Evolutionary conservation across 2,329 filamentous ascomycete genomes (phyloP), one percentile per base, ranked within the genome.

Genomic region (Colletotrichum sp.): DNA sequence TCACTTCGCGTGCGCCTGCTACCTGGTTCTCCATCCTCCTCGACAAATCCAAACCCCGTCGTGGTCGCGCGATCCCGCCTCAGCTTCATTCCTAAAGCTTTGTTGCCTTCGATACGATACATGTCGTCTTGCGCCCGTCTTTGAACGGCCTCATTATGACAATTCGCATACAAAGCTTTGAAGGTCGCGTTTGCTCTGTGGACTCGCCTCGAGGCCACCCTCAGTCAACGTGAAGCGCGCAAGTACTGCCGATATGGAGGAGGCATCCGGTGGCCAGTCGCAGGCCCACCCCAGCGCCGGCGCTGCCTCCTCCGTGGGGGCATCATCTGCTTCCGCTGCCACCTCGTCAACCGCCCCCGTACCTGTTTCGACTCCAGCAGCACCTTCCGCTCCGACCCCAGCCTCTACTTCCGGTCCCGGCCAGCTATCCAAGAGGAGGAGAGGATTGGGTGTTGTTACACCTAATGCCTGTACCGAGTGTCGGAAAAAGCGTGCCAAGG

Each of bases 401-500:
- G 69, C 73, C 51, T 57, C 57, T n/a, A 62, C 62, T 63, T 76
- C 75, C 16, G 70, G 69, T 12, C 54, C 66, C 36, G 68, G 78
- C 36, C 80, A 84, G 68, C 78, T 82, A 24, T 87, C 87, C 5
- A 91, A 90, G 79, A 84, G 89, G 18, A 85, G 87, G 62, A 86
- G 90, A 62, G 90, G 89, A 3, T 78, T 89, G 6, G 90, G 90
- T 21, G 82, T 90, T 2, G 89, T 91, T 15, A 91, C 90, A 6
- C 88, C 88, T 55, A 91, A 91, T 80, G 90, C 90, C 29, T 91
- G 90, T 79, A 91, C 88, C 21, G 90, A 91, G 78, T 91, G 90
- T 77, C 87, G 89, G 69, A 91, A 91, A 82, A 91, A 91, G 81
- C 88, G 90, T 71, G 89, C 90, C 77, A 91, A 91, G 86, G 89